phyloP scores from a whole-genome alignment of 768 basidiomycete genomes.

The Tricholoma furcatifolium region DNA sequence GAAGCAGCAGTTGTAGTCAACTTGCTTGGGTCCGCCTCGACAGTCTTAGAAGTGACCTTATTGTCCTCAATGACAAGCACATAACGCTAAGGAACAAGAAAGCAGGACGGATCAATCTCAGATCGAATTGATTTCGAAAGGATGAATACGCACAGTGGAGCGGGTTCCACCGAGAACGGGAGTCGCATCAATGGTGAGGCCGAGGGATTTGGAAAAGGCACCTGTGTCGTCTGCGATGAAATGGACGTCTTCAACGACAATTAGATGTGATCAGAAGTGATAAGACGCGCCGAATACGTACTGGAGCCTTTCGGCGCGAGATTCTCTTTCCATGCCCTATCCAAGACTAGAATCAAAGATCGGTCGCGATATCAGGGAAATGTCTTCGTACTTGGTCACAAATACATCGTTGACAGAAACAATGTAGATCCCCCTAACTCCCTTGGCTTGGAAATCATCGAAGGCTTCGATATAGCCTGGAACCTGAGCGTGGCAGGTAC shows the following conservation, averaged over 20 bases:
- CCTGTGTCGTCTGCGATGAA: conserved; percentile 74
- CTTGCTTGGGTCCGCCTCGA: conserved; percentile 47
- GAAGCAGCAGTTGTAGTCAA: conserved; percentile 55
- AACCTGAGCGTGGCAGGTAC: conserved; percentile 64
- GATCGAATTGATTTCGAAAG: neutral
- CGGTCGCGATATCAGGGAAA: neutral
- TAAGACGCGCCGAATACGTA: conserved; percentile 25
- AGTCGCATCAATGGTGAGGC: conserved; percentile 63
- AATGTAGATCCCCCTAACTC: conserved; percentile 68
- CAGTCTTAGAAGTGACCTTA: conserved; percentile 51
- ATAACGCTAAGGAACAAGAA: conserved; percentile 40
- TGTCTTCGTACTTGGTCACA: conserved; percentile 50
- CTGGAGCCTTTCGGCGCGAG: conserved; percentile 57
- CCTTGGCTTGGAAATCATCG: conserved; percentile 74
- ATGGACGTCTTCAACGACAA: conserved; percentile 38
- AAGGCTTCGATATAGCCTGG: conserved; percentile 64
- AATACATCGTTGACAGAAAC: conserved; percentile 81
- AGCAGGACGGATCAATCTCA: neutral
- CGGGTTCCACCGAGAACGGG: conserved; percentile 64
- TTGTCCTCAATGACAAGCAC: conserved; percentile 57
- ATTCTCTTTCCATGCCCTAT: conserved; percentile 66
- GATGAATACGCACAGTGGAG: conserved; percentile 46
- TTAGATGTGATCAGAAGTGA: conserved; percentile 11
- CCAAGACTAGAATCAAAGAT: neutral
- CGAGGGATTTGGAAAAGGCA: conserved; percentile 49